Evolutionary conservation across 805 yeast species (phyloP), one percentile per base, ranked within the genome.

Genomic region (Metschnikowia noctiluminum): DNA sequence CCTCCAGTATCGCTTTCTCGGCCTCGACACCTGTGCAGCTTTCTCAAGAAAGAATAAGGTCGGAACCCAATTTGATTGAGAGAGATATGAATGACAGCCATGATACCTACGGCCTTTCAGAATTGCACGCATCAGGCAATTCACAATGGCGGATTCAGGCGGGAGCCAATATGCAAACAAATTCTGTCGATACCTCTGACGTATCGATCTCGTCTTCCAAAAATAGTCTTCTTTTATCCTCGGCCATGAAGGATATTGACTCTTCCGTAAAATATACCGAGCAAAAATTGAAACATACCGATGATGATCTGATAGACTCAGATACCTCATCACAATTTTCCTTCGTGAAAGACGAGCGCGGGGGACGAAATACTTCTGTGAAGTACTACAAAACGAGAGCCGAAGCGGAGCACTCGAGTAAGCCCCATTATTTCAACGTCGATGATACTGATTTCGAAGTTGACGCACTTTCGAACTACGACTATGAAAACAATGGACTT

Each of bases 281-380:
- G 7, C 38, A 35, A 16, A 11, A 41, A 6, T 30, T 26, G 8
- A 16, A 48, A 15, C 56, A 53, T n/a, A 51, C 42, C 26, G 59
- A 56, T 28, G 49, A 41, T 8, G 51, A 49, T 30, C 50, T 49
- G 51, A 46, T 40, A 12, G 51, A 48, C 35, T 56, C 60, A 5
- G 59, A 58, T 21, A 14, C 49, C 6, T 69, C 74, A 1, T 47
- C 50, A 8, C 74, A 69, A 46, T 81, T 80, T 53, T 80, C 85
- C 1, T 81, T 81, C 53, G 81, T 78, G 42, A 68, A 69, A 38
- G 73, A 70, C 14, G 65, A 62, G 21, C 47, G 59, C 1, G 71
- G 77, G n/a, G 81, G 80, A 3, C 66, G 85, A 51, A 78, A 79
- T 46, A 66, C 78, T 1, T 80, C 85, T 0, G 72, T 77, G 21